A percentile compares a stretch with the other conserved stretches of the same genome.
Conservation (phyloP, 148 eudicot genomes). For the Drosera capensis region DNA sequence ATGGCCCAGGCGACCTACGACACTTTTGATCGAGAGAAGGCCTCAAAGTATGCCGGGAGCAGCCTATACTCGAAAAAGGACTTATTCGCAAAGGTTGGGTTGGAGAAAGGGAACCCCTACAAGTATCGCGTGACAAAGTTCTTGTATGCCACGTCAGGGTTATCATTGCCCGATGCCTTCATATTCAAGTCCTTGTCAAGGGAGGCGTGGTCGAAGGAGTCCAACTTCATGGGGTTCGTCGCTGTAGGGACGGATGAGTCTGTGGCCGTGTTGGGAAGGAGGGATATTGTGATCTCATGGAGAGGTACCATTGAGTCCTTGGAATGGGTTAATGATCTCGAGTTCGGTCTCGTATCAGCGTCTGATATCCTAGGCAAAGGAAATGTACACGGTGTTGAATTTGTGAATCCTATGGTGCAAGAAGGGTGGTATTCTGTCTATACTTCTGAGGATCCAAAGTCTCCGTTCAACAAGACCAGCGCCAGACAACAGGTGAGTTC, state of each 20-base stretch:
- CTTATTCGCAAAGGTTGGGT: conserved; percentile 13
- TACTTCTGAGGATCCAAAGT: conserved; percentile 47
- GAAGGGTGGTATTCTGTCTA: conserved; percentile 62
- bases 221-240: conserved; percentile 65
- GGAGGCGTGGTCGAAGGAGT: conserved; percentile 74
- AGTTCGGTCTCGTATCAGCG: conserved; percentile 31
- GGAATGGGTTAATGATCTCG: conserved; percentile 65
- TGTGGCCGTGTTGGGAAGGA: conserved; percentile 35
- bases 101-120: conserved; percentile 26
- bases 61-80: conserved; percentile 10
- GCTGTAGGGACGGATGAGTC: conserved; percentile 65
- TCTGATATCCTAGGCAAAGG: conserved; percentile 31
- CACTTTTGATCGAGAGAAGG: conserved; percentile 33
- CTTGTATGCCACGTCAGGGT: conserved; percentile 62
- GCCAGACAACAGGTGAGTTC: conserved; percentile 44
- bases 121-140: conserved; percentile 55
- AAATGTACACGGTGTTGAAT: conserved; percentile 11
- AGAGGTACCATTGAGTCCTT: conserved; percentile 48
- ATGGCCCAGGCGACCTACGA: conserved; percentile 72
- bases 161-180: conserved; percentile 40
- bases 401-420: conserved; percentile 32
- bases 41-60: conserved; percentile 26
- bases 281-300: conserved; percentile 71
- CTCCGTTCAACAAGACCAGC: conserved; percentile 42
- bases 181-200: conserved; percentile 45